Percentiles rank a stretch among this genome's conserved stretches.
Evolutionary conservation across 1,139 yeast genomes (phyloP).

Genomic region (Lodderomyces margitis): DNA sequence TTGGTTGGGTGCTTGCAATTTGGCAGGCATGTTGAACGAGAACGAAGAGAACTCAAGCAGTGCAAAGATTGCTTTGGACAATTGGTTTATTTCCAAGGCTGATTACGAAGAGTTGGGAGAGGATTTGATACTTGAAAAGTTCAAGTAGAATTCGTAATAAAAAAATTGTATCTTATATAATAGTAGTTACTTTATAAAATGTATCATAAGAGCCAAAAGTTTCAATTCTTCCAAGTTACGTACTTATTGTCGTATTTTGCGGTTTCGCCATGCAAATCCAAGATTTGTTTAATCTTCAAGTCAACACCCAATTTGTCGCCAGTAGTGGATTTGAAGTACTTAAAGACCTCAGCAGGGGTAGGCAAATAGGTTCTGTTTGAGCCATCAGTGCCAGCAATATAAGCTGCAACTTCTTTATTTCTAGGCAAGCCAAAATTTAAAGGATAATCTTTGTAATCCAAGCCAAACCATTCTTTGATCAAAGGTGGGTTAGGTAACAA

Average conservation of each 20-base stretch:
- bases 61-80: conserved; percentile 45
- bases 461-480: conserved; percentile 45
- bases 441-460: conserved; percentile 66
- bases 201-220: neutral
- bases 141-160: conserved; percentile 30
- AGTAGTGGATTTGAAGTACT: conserved; percentile 53
- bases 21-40: conserved; percentile 52
- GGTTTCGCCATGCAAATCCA: conserved; percentile 61
- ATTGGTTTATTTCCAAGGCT: conserved; percentile 54
- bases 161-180: neutral
- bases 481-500: conserved; percentile 32
- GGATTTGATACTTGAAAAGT: conserved; percentile 54
- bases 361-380: conserved; percentile 64
- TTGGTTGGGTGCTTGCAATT: conserved; percentile 69
- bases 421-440: conserved; percentile 79
- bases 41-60: conserved; percentile 37
- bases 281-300: conserved; percentile 52
- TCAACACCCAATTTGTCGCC: conserved; percentile 62
- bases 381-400: conserved; percentile 64
- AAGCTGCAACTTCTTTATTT: conserved; percentile 55
- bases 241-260: conserved; percentile 56
- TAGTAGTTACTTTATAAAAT: conserved; percentile 6
- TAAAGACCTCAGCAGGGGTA: conserved; percentile 61
- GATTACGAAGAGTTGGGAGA: conserved; percentile 64
- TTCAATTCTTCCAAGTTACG: conserved; percentile 54